Conservation (phyloP, 2,329 filamentous ascomycete species). For the Fonsecaea nubica region DNA sequence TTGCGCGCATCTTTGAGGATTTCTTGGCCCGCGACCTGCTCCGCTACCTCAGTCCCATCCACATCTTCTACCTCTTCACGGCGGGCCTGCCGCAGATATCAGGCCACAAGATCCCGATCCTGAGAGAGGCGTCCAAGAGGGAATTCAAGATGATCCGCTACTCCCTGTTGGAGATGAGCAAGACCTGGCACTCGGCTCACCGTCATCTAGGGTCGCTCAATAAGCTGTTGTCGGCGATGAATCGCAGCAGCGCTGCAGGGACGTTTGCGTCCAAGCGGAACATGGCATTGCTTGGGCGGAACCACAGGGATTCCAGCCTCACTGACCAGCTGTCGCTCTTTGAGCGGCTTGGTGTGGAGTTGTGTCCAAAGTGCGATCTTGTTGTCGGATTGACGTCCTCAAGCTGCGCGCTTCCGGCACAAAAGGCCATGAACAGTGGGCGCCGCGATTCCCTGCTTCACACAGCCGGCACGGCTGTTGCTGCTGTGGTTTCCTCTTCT, state of each 20-base stretch:
- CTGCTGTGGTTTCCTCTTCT: too few relatives aligned
- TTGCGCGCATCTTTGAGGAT: slow-evolving; percentile 7
- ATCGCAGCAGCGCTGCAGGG: too few relatives aligned
- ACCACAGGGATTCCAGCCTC: slow-evolving; percentile 7
- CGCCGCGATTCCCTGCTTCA: too few relatives aligned
- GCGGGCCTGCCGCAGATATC: not conserved
- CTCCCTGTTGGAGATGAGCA: slow-evolving; percentile 10
- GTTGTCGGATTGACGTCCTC: too few relatives aligned
- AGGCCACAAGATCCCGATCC: not conserved
- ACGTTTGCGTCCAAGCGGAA: not conserved
- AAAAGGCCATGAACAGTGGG: too few relatives aligned
- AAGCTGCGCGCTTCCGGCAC: too few relatives aligned
- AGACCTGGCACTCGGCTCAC: slow-evolving; percentile 10
- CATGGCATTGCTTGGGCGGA: slow-evolving; percentile 1
- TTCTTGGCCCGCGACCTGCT: slow-evolving; percentile 6
- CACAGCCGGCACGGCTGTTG: too few relatives aligned
- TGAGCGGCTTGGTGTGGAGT: not conserved
- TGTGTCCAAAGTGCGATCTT: too few relatives aligned
- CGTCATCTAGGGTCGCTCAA: slow-evolving; percentile 3
- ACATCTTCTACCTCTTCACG: slow-evolving; percentile 6
- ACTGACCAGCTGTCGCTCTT: slow-evolving; percentile 8
- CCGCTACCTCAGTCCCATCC: slow-evolving; percentile 6
- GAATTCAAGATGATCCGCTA: slow-evolving; percentile 12
- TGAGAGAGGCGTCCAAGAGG: slow-evolving; percentile 8
- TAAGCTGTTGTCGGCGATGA: slow-evolving; percentile 1